Conservation (phyloP, 495 filamentous ascomycete genomes). For the Neurospora intermedia region DNA sequence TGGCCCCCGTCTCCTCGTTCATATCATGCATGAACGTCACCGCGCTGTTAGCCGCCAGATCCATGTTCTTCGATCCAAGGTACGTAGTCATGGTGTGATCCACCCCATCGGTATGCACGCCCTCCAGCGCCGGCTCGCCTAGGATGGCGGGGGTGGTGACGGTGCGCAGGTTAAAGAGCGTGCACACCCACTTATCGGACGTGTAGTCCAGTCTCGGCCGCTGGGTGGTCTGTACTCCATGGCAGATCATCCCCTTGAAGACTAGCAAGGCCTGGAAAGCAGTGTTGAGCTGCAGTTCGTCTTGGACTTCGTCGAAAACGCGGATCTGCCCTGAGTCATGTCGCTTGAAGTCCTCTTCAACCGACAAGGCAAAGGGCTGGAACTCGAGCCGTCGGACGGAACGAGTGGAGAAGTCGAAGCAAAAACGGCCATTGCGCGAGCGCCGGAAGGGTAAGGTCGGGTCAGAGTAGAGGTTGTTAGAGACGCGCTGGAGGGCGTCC, state of each 20-base stretch:
- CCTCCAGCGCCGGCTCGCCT: neutral
- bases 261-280: neutral
- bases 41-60: neutral
- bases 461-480: neutral
- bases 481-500: neutral
- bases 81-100: neutral
- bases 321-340: neutral
- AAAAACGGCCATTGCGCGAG: neutral
- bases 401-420: neutral
- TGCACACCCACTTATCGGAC: neutral
- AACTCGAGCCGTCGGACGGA: neutral
- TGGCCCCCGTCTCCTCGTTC: neutral
- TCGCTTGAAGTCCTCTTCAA: neutral
- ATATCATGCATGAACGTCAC: neutral
- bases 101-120: neutral
- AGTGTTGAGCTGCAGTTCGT: neutral
- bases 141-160: neutral
- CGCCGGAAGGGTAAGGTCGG: neutral
- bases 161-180: neutral
- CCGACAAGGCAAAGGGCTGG: neutral
- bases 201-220: neutral
- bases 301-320: neutral
- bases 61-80: neutral
- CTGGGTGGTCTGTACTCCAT: neutral
- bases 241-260: neutral